These are phyloP conservation scores for Boletellus deceptivus DNA, from an alignment of 1,284 basidiomycete species.

Conservation along the genomic window DNA sequence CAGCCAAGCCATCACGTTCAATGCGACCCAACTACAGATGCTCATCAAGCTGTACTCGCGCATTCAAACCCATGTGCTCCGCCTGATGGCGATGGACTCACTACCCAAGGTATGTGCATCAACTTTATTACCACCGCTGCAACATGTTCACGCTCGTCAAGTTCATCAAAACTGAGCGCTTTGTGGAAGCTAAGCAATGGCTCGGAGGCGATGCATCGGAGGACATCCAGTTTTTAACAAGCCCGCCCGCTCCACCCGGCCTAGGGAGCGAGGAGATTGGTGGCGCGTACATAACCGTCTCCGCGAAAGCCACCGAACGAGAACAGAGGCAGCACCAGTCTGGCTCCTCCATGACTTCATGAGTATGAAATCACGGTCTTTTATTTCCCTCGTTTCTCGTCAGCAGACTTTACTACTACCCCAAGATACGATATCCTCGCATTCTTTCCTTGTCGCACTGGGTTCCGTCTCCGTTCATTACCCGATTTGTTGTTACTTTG, in stretches of 20 bases:
- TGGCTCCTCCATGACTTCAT: slow-evolving; percentile 29
- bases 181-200: slow-evolving; percentile 72
- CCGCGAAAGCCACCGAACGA: slow-evolving; percentile 68
- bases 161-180: slow-evolving; percentile 84
- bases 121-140: neutral
- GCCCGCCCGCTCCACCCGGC: slow-evolving; percentile 65
- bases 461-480: slow-evolving; percentile 25
- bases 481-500: slow-evolving; percentile 24
- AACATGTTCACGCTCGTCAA: slow-evolving; percentile 29
- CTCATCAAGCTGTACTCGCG: slow-evolving; percentile 94
- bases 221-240: slow-evolving; percentile 55
- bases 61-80: slow-evolving; percentile 95
- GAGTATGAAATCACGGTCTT: slow-evolving; percentile 19
- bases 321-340: slow-evolving; percentile 36
- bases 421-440: slow-evolving; percentile 31
- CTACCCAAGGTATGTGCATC: slow-evolving; percentile 77
- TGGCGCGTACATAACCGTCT: slow-evolving; percentile 82
- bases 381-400: slow-evolving; percentile 7
- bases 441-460: slow-evolving; percentile 19
- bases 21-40: slow-evolving; percentile 92
- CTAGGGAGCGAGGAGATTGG: slow-evolving; percentile 66
- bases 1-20: slow-evolving; percentile 74
- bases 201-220: slow-evolving; percentile 67
- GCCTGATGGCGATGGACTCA: slow-evolving; percentile 97
- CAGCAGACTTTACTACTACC: slow-evolving; percentile 26